Conservation (phyloP, 495 filamentous ascomycete genomes). For the Gamarada debralockiae region DNA sequence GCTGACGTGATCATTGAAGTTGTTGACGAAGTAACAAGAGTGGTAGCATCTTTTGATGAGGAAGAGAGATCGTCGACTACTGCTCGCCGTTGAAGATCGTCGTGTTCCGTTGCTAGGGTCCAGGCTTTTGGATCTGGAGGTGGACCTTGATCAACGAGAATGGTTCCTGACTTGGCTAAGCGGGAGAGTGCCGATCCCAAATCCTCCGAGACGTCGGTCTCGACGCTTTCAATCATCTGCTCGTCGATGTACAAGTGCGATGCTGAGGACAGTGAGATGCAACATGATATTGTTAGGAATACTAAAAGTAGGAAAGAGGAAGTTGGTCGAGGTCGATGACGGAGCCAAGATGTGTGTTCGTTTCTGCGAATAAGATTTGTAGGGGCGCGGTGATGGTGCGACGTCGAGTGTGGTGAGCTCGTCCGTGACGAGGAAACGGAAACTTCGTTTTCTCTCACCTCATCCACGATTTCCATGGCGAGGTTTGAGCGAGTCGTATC, state of each 20-base stretch:
- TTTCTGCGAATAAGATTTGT: slow-evolving; percentile 3
- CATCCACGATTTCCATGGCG: slow-evolving; percentile 1
- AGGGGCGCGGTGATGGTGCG: slow-evolving; percentile 16
- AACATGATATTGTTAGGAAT: slow-evolving; percentile 15
- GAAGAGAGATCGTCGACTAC: not conserved
- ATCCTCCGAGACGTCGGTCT: slow-evolving; percentile 2
- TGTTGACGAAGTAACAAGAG: not conserved
- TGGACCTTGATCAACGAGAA: slow-evolving; percentile 23
- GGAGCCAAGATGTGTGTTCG: slow-evolving; percentile 11
- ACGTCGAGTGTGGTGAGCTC: slow-evolving; percentile 11
- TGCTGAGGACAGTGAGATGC: slow-evolving; percentile 13
- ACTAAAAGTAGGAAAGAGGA: slow-evolving; percentile 5
- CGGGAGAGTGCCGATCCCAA: slow-evolving; percentile 14
- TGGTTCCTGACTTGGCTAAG: slow-evolving; percentile 18
- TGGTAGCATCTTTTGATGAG: not conserved
- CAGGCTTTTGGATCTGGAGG: slow-evolving; percentile 1
- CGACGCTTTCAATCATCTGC: slow-evolving; percentile 19
- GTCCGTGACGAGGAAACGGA: not conserved
- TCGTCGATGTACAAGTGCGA: slow-evolving; percentile 13
- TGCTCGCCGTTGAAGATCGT: slow-evolving; percentile 9
- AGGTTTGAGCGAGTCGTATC: not conserved
- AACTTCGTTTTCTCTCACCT: not conserved
- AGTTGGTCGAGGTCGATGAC: slow-evolving; percentile 3
- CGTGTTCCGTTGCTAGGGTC: not conserved
- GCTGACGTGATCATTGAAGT: not conserved